phyloP scores from a whole-genome alignment of 331 rosid genomes.

The Rosa hybrid region DNA sequence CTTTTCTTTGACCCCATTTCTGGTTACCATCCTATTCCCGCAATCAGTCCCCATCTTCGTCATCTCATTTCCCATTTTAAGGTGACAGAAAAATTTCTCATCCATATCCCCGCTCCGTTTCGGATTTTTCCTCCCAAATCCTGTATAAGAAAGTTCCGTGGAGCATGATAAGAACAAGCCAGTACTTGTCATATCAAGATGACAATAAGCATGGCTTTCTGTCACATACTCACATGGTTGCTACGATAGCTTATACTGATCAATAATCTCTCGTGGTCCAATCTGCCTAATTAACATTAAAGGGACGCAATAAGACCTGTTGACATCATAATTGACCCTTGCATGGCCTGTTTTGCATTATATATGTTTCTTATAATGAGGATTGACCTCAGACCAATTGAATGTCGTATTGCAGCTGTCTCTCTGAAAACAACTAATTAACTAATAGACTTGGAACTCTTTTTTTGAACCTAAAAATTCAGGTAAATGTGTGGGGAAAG shows the following conservation, averaged over 20 bases:
- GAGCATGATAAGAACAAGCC: not conserved
- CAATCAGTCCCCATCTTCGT: no score
- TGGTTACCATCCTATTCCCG: no score
- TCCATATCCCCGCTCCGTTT: no score
- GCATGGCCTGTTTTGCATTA: conserved; percentile 16
- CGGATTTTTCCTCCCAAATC: no score
- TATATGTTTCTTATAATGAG: conserved; percentile 9
- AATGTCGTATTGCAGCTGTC: conserved; percentile 22
- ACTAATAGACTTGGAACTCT: conserved; percentile 17
- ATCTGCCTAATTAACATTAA: conserved; percentile 12
- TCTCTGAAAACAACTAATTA: conserved; percentile 13
- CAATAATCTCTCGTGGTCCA: conserved; percentile 18
- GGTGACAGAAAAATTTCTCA: no score
- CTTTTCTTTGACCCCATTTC: no score
- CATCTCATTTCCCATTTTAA: no score
- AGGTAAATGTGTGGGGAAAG: conserved; percentile 32
- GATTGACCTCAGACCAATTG: conserved; percentile 14
- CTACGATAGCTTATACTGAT: not conserved
- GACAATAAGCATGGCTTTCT: not conserved
- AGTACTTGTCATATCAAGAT: not conserved
- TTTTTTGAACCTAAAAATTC: conserved; percentile 29
- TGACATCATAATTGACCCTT: conserved; percentile 28
- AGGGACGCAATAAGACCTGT: conserved; percentile 7
- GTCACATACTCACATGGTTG: not conserved
- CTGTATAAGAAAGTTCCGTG: no score